Percentiles rank a stretch among this genome's conserved stretches.
Evolutionary conservation across 495 filamentous ascomycete species (phyloP).

Genomic region (Hypoxylon fragiforme): DNA sequence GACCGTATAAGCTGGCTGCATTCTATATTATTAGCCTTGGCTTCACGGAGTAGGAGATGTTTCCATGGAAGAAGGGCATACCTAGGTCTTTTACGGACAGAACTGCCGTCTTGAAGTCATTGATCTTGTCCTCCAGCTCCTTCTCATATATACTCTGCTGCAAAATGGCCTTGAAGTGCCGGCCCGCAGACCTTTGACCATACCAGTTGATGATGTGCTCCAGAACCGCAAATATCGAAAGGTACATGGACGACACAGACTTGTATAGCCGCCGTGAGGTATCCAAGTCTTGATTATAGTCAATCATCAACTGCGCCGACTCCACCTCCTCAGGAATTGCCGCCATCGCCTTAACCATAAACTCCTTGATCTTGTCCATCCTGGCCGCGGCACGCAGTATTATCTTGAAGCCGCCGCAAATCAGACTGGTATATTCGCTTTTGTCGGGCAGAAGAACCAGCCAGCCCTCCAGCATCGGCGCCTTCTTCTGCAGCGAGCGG

Average conservation of each 20-base stretch:
- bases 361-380: conserved; percentile 13
- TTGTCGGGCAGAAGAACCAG: conserved; percentile 2
- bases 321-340: conserved; percentile 12
- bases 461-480: conserved; percentile 1
- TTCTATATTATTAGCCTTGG: neutral
- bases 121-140: conserved; percentile 6
- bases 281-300: conserved; percentile 8
- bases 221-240: neutral
- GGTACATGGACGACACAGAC: conserved; percentile 5
- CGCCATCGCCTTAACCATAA: conserved; percentile 3
- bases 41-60: no score
- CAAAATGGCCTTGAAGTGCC: conserved; percentile 2
- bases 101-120: conserved; percentile 1
- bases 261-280: conserved; percentile 5
- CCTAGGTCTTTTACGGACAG: neutral
- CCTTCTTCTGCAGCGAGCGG: conserved; percentile 5
- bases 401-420: conserved; percentile 11
- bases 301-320: conserved; percentile 7
- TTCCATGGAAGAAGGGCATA: neutral
- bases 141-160: conserved; percentile 7
- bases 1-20: neutral
- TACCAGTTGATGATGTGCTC: conserved; percentile 12
- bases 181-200: neutral
- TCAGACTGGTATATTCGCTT: conserved; percentile 7
- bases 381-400: conserved; percentile 9